Evolutionary conservation across 768 basidiomycete genomes (phyloP).

Genomic region (Aureoboletus auriporus): DNA sequence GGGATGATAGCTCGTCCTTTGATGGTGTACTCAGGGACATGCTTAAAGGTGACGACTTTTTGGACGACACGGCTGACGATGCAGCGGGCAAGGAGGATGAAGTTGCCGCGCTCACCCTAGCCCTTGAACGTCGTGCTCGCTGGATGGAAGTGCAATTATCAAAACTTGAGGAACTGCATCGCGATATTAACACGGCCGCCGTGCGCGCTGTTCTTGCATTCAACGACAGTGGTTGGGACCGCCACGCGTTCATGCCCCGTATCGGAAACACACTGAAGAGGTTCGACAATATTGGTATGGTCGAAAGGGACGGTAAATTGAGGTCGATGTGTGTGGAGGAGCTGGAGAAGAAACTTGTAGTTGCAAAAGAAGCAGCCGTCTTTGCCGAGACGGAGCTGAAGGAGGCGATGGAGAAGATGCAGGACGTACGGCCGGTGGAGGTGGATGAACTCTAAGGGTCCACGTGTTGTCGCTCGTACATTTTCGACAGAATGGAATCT

Average conservation of each 20-base stretch:
- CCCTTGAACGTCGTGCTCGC: constrained; percentile 82
- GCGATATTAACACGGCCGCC: constrained; percentile 86
- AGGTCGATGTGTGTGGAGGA: constrained; percentile 64
- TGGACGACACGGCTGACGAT: constrained; percentile 71
- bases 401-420: constrained; percentile 70
- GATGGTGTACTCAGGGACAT: constrained; percentile 84
- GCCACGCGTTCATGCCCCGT: constrained; percentile 63
- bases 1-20: constrained; percentile 88
- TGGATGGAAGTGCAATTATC: constrained; percentile 93
- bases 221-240: constrained; percentile 86
- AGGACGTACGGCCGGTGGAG: constrained; percentile 47
- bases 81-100: constrained; percentile 71
- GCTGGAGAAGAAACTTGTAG: constrained; percentile 66
- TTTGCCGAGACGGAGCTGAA: constrained; percentile 72
- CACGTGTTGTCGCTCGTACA: background rate
- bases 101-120: constrained; percentile 77
- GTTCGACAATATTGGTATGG: constrained; percentile 63
- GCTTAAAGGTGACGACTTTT: constrained; percentile 84
- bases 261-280: constrained; percentile 61
- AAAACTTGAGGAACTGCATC: constrained; percentile 84
- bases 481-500: too few relatives aligned
- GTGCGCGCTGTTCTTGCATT: constrained; percentile 77
- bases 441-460: constrained; percentile 29
- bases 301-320: constrained; percentile 40
- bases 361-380: constrained; percentile 67